Evolutionary conservation across 805 yeast genomes (phyloP), one percentile per base, ranked within the genome.

Genomic region (Deakozyma indianensis): DNA sequence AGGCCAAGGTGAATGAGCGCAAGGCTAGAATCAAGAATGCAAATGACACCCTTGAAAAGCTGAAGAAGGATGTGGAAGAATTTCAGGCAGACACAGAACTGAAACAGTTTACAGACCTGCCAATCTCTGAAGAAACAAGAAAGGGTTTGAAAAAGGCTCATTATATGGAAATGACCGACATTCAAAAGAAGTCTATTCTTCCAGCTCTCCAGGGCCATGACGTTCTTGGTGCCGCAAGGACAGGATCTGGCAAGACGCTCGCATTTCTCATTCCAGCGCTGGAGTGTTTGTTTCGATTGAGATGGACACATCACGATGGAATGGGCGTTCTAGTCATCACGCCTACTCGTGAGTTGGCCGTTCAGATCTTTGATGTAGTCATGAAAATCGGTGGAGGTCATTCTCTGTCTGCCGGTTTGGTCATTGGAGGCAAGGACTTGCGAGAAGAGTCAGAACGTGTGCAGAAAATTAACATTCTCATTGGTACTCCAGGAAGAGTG

Each of bases 371-470:
- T 55, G 94, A 86, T 56, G 96, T 87, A 3, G 64, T 87, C 49
- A 68, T 79, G n/a, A 82, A 79, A 53, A 78, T 87, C 45, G 96
- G 96, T 21, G 74, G 78, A 41, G 69, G 75, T 52, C 80, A 79
- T 52, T 65, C 77, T 2, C 80, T 87, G 49, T 81, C 94, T 4
- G 95, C 95, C 0, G 96, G 95, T 48, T 67, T 87, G 48, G 90
- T 88, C 9, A 87, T 88, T 55, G 96, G 96, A 43, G 96, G 96
- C 32, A 86, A 88, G 58, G 95, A 86, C 58, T 82, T 83, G 24
- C 74, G 75, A 48, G 83, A 71, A 53, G 96, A 87, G 60, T 74
- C 75, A 50, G 95, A 84, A 44, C 74, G 96, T 58, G 75, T 87
- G 4, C 73, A 80, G 0, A 73, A 74, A 52, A 79, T 87, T 64